Evolutionary conservation across 176 grass and related monocot genomes (phyloP), one percentile per base, ranked within the genome.

Genomic region (Ananas comosus): DNA sequence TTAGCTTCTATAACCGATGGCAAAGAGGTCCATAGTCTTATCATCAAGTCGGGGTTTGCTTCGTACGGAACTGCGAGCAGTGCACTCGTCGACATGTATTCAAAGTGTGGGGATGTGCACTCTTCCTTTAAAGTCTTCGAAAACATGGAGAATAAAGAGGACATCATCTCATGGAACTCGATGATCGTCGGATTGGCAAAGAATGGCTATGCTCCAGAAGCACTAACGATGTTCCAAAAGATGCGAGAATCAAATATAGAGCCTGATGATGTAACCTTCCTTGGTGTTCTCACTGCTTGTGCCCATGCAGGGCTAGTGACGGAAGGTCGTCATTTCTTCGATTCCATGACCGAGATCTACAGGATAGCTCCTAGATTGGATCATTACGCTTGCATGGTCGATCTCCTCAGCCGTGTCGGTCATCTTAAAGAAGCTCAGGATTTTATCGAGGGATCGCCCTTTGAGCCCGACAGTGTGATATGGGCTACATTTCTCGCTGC

Each of bases 51-150:
- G 78, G 88, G 79, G 42, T 91, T 85, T 82, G 5, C 14, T 82
- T 82, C 76, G 23, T 77, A 85, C 72, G 79, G 82, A 65, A 78
- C 57, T 76, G 64, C 82, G 65, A 63, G 14, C 65, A 85, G 72
- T 80, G 76, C 85, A 28, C 82, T 91, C 25, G 69, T 88, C 64
- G 89, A 85, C 69, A 88, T 88, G 89, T 91, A 91, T 64, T 85
- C 85, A 24, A 91, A 88, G 66, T 91, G 85, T 63, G 89, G 89
- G 14, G 82, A 91, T 80, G 67, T 70, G n/a, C 70, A 47, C 33
- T 81, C 76, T 69, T 85, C 89, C 50, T 72, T 82, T 80, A 64
- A 80, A 69, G 68, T 73, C 33, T 91, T 91, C 79, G 79, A 83
- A 63, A 73, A 80, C 57, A 63, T 85, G 73, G 48, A 85, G 72